A percentile compares a stretch with the other conserved stretches of the same genome.
phyloP scores from a whole-genome alignment of 768 basidiomycete species.

The Coprinellus aureogranulatus region DNA sequence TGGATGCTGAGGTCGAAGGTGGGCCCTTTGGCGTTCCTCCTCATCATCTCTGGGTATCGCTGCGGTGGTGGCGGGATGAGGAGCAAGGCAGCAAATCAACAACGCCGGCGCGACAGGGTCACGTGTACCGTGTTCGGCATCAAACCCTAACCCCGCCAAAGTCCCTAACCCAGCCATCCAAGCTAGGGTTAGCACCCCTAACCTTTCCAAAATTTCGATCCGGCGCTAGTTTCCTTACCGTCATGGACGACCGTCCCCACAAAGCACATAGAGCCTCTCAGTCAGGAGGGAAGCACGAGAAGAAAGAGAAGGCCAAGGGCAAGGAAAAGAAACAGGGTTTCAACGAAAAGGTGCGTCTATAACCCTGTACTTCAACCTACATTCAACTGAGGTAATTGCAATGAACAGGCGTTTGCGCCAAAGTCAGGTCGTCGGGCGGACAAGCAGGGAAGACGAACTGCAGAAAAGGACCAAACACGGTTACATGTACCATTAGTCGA shows the following conservation, averaged over 20 bases:
- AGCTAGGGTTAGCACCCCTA: too few species aligned
- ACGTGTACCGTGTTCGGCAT: constrained; percentile 25
- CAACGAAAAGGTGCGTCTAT: constrained; percentile 78
- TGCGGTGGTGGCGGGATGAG: constrained; percentile 6
- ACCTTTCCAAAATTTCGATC: constrained; percentile 6
- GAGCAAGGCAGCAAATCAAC: constrained; percentile 15
- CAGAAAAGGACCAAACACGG: constrained; percentile 89
- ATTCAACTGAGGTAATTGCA: not conserved
- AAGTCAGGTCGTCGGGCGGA: constrained; percentile 89
- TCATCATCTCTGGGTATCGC: constrained; percentile 36
- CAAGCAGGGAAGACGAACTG: constrained; percentile 83
- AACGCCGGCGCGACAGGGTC: constrained; percentile 26
- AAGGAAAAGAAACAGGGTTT: constrained; percentile 73
- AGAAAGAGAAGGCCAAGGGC: constrained; percentile 69
- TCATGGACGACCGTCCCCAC: constrained; percentile 75
- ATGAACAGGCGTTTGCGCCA: constrained; percentile 74
- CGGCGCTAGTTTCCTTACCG: constrained; percentile 5
- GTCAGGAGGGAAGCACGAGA: constrained; percentile 70
- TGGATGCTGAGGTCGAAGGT: constrained; percentile 49
- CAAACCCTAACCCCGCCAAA: too few species aligned
- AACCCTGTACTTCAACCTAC: not conserved
- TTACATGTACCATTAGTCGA: constrained; percentile 96
- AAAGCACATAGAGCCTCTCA: constrained; percentile 79
- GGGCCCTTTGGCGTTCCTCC: constrained; percentile 32
- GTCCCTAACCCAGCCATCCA: too few species aligned